phyloP scores from a whole-genome alignment of 78 protist genomes.

The Guillardia theta region DNA sequence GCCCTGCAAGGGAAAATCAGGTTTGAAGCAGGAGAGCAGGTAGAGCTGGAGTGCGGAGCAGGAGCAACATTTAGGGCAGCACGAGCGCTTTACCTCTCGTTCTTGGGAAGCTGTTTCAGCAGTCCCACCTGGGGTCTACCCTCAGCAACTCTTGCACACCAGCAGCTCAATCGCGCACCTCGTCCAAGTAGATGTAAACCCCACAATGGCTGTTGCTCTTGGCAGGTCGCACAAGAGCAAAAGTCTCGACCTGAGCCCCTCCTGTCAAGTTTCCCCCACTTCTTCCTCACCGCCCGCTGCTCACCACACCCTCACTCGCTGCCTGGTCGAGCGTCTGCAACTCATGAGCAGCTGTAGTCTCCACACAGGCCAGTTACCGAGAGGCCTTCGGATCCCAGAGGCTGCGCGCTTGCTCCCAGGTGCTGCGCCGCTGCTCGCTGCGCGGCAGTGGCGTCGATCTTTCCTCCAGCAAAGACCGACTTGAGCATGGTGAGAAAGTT shows the following conservation, averaged over 20 bases:
- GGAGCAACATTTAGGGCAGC: neutral
- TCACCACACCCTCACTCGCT: neutral
- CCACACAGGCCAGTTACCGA: too few species aligned
- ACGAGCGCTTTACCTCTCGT: neutral
- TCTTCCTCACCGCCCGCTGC: too few species aligned
- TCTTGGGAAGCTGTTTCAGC: neutral
- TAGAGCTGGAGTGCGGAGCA: neutral
- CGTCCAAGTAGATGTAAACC: conserved; percentile 10
- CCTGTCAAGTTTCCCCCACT: neutral
- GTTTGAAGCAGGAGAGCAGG: neutral
- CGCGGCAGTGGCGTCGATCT: neutral
- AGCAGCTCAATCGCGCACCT: neutral
- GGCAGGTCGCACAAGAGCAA: conserved; percentile 25
- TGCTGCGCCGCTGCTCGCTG: neutral
- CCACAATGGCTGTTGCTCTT: neutral
- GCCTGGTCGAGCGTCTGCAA: neutral
- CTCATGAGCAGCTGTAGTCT: too few species aligned
- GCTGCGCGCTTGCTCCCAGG: neutral
- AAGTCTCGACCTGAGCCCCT: too few species aligned
- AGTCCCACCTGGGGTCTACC: neutral
- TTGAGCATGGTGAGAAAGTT: neutral
- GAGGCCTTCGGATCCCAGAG: neutral
- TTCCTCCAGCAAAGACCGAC: neutral
- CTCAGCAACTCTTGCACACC: neutral
- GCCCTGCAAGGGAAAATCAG: neutral